A percentile compares a stretch with the other conserved stretches of the same genome.
Evolutionary conservation across 768 basidiomycete genomes (phyloP).

Genomic region (Boletus vermiculosoides): DNA sequence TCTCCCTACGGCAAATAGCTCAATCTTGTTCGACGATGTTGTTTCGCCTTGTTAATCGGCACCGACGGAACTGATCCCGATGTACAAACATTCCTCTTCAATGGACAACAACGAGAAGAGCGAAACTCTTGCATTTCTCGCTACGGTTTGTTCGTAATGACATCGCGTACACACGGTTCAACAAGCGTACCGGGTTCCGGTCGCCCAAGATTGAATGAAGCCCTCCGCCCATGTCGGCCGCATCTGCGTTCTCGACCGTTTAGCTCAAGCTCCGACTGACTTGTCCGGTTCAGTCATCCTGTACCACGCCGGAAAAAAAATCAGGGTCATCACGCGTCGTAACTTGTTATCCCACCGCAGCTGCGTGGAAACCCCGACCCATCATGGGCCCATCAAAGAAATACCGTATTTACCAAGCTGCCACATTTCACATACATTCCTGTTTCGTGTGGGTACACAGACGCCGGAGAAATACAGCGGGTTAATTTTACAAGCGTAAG

Average conservation of each 20-base stretch:
- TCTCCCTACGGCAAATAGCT: conserved; percentile 25
- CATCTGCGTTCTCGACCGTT: conserved; percentile 18
- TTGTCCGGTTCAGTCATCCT: conserved; percentile 7
- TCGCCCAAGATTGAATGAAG: background rate
- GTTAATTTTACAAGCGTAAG: conserved; percentile 14
- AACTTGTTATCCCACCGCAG: conserved; percentile 5
- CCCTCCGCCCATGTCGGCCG: conserved; percentile 34
- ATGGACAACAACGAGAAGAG: background rate
- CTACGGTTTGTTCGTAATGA: background rate
- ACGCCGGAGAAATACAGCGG: conserved; percentile 4
- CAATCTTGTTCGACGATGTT: conserved; percentile 6
- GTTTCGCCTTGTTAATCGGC: conserved; percentile 12
- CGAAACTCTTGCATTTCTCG: background rate
- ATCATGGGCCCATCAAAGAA: conserved; percentile 13
- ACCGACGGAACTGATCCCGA: conserved; percentile 24
- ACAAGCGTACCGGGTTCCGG: conserved; percentile 12
- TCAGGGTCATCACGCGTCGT: conserved; percentile 27
- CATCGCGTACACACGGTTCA: background rate
- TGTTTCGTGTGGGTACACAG: background rate
- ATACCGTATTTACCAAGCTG: conserved; percentile 6
- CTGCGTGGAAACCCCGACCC: conserved; percentile 22
- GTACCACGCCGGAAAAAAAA: conserved; percentile 4
- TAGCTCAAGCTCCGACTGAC: conserved; percentile 23
- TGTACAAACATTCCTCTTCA: background rate
- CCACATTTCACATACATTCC: conserved; percentile 9